phyloP scores from a whole-genome alignment of 1,139 yeast genomes.

The Yamadazyma dushanensis region DNA sequence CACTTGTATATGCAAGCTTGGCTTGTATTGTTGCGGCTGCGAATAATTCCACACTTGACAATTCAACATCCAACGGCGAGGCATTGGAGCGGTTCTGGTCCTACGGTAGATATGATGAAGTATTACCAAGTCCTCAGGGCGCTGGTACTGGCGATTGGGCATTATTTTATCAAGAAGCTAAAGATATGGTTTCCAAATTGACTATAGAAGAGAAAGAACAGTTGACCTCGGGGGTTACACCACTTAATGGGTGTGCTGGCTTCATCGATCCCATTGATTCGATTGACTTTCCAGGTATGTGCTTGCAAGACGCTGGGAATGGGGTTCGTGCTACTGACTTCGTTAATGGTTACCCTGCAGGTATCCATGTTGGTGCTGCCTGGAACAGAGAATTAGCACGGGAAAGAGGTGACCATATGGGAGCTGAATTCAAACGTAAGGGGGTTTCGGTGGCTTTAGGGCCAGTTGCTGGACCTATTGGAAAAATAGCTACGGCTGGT shows the following conservation, averaged over 20 bases:
- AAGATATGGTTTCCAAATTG: conserved; percentile 53
- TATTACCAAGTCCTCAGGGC: no score
- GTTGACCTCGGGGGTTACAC: conserved; percentile 60
- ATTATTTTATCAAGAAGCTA: no score
- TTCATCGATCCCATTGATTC: conserved; percentile 5
- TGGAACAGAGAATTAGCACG: conserved; percentile 54
- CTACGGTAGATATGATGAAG: no score
- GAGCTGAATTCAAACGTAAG: conserved; percentile 52
- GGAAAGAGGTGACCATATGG: conserved; percentile 56
- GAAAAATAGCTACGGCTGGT: conserved; percentile 61
- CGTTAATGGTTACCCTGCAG: conserved; percentile 58
- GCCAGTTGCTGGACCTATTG: conserved; percentile 63
- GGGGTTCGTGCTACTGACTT: conserved; percentile 61
- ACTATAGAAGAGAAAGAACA: conserved; percentile 58
- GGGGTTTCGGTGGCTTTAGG: conserved; percentile 62
- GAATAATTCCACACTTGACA: no score
- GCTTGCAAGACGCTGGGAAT: conserved; percentile 65
- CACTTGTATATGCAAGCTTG: no score
- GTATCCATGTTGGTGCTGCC: conserved; percentile 57
- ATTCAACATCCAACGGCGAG: no score
- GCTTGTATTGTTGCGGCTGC: no score
- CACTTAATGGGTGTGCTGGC: conserved; percentile 45
- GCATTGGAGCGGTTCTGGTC: no score
- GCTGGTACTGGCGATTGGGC: no score
- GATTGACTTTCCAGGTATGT: conserved; percentile 43